Evolutionary conservation across 1,284 basidiomycete species (phyloP), one percentile per base, ranked within the genome.

Genomic region (Ceratobasidium theobromae): DNA sequence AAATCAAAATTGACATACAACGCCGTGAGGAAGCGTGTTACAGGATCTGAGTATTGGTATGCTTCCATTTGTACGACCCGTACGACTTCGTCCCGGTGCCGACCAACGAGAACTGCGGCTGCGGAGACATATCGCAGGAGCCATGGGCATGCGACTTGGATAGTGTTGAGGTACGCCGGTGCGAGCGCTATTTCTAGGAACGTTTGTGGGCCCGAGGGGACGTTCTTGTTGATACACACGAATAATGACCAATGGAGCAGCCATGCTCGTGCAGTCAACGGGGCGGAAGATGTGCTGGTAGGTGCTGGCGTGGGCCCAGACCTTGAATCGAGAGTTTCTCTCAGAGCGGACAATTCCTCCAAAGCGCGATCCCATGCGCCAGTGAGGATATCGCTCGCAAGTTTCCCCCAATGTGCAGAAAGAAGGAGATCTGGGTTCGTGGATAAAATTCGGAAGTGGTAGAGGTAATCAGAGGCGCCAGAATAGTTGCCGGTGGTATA

Each of bases 201-300:
- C 41, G 93, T 86, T n/a, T 91, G 91, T 45, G 95, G 87, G 30
- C 93, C 95, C 71, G 94, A 85, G 0, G 88, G 87, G 38, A 62
- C 58, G 35, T 62, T 62, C 77, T 98, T 93, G 81, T 98, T 98
- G 84, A 96, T 98, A 80, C 95, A 98, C 70, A 98, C 93, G 77
- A 98, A 99, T 57, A 99, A 86, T 16, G 91, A 93, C 96, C 96
- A 99, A 80, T 99, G 97, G 12, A 95, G 86, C 67, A 97, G 85
- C 95, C 96, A 98, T 53, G 93, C 93, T 68, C 97, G 86, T n/a
- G 94, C 91, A 78, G 96, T 95, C 58, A 97, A 84, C 74, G 93
- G 94, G 53, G 83, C 82, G 64, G 73, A 72, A 14, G 72, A 69
- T 1, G 83, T 76, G 57, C 82, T 76, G 30, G 65, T 48, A 18